A percentile compares a stretch with the other conserved stretches of the same genome.
Evolutionary conservation across 352 stramenopile species (phyloP).

Genomic region (Aphanomyces cochlioides): DNA sequence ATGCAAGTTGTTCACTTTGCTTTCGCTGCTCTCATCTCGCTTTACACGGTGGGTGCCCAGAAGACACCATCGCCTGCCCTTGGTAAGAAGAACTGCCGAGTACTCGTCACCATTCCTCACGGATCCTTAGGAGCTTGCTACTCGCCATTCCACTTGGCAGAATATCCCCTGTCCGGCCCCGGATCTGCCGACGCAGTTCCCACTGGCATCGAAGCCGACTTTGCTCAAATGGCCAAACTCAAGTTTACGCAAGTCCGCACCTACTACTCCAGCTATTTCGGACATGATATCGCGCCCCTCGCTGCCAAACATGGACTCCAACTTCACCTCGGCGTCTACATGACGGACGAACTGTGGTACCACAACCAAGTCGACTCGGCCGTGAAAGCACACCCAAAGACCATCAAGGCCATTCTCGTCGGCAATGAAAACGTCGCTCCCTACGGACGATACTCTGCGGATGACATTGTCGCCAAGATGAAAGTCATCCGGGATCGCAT

Average conservation of each 20-base stretch:
- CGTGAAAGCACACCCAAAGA: constrained; percentile 43
- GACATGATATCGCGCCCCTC: constrained; percentile 39
- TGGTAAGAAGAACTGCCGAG: no score
- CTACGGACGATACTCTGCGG: constrained; percentile 30
- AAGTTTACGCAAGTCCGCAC: constrained; percentile 52
- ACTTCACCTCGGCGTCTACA: constrained; percentile 48
- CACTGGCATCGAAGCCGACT: constrained; percentile 43
- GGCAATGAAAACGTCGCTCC: constrained; percentile 45
- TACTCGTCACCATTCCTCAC: no score
- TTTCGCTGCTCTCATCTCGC: no score
- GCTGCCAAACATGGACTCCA: not conserved
- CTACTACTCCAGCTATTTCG: constrained; percentile 57
- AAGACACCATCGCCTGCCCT: no score
- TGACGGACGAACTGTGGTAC: constrained; percentile 49
- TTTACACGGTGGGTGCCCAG: no score
- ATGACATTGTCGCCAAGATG: constrained; percentile 37
- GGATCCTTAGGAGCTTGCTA: constrained; percentile 34
- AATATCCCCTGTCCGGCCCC: constrained; percentile 47
- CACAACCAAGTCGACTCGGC: constrained; percentile 42
- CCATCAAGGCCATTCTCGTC: constrained; percentile 48
- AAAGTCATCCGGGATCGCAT: constrained; percentile 35
- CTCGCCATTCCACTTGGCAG: constrained; percentile 48
- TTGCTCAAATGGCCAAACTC: constrained; percentile 40
- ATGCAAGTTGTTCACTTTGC: no score
- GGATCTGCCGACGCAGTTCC: constrained; percentile 23